Evolutionary conservation across 495 filamentous ascomycete species (phyloP), one percentile per base, ranked within the genome.

Genomic region (Penicillium samsonianum): DNA sequence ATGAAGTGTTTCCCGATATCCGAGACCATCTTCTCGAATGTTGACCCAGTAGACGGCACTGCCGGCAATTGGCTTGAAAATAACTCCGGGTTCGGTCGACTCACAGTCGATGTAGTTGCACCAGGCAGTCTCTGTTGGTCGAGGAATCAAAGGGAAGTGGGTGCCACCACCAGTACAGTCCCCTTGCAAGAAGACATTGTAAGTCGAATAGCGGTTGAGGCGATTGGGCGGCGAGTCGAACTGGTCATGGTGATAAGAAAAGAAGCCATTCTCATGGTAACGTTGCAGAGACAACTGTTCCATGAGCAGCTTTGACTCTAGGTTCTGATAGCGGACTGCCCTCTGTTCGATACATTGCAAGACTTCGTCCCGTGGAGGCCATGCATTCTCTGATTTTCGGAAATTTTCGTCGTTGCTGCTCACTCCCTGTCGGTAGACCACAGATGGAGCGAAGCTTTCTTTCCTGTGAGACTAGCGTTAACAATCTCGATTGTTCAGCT

Each of bases 91-190:
- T n/a, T n/a, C n/a, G n/a, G n/a, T n/a, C n/a, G n/a, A n/a, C n/a
- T n/a, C n/a, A n/a, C n/a, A n/a, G n/a, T n/a, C n/a, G n/a, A n/a
- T n/a, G n/a, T n/a, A 45, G 20, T 45, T 5, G 4, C 22, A 45
- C 42, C 42, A 17, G 61, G 66, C 8, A 5, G 5, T 22, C 22
- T 43, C n/a, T 1, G 22, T 2, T 43, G 40, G 40, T 43, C 40
- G 40, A n/a, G n/a, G n/a, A 26, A 45, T 45, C 3, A 14, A 16
- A 0, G 42, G 42, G 20, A 45, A 45, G 20, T 45, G 42, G 6
- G 42, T 45, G 19, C 42, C 42, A 25, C 42, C 42, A 16, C 42
- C 42, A 4, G 42, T 45, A 25, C 42, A 45, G 42, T 45, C 22
- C 8, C 42, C 42, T 11, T 23, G 20, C 20, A 45, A 45, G 17